Evolutionary conservation across 2,329 filamentous ascomycete species (phyloP), one percentile per base, ranked within the genome.

Genomic region (Sporothrix variecibatus): DNA sequence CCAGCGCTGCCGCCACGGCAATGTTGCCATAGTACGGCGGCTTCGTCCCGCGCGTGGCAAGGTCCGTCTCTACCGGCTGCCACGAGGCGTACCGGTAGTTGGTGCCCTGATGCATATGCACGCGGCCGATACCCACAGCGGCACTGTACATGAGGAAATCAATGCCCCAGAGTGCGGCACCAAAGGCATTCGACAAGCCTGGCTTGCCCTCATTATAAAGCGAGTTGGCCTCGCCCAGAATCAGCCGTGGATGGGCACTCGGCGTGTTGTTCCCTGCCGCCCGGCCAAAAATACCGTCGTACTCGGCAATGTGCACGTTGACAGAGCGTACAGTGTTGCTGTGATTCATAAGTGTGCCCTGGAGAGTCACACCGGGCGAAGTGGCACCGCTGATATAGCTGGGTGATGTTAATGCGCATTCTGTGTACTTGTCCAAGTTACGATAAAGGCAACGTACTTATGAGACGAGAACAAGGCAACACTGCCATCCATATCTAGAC

Each of bases 61-160:
- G 82, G 68, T 82, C 79, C 0, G 88, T 90, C 4, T 82, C 78
- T 62, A 90, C 77, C 0, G 89, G 71, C 51, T 72, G 74, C 74
- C 75, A 75, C 3, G 75, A 31, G 9, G 70, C 78, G 46, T 78
- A 83, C 8, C 89, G 84, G 78, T 89, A 91, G 79, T 90, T 85
- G 17, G 87, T 90, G 12, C 89, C 90, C 82, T 88, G 86, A 80
- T 92, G 90, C 87, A 91, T 89, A 78, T 91, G 88, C 2, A 89
- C 84, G 26, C 89, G 85, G 62, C 82, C 82, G 80, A 92, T 87
- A 20, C 86, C 87, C 1, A 85, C 84, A 0, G 86, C 82, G 1
- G 89, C 90, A 72, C 85, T 85, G 78, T 87, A 88, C 6, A 91
- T 82, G 76, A 87, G 87, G 82, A 90, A 91, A 80, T 92, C 89